Percentiles rank a stretch among this genome's conserved stretches.
These are phyloP conservation scores for Aureobasidium pullulans DNA, from an alignment of 2,329 filamentous ascomycete genomes.

Conservation along the genomic window DNA sequence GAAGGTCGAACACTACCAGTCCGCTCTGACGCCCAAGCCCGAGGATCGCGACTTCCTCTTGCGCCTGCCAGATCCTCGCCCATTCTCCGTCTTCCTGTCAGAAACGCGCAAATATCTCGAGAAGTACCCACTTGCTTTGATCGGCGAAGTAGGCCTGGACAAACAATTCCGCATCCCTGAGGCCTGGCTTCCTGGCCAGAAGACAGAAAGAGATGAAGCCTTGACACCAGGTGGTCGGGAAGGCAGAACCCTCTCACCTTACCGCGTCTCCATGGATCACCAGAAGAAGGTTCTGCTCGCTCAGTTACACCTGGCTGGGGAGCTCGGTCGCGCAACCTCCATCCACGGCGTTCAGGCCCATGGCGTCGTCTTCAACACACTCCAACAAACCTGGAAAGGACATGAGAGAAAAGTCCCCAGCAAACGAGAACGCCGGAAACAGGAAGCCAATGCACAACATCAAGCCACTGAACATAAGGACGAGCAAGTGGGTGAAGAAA, in stretches of 20 bases:
- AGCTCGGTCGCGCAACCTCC: conserved; percentile 57
- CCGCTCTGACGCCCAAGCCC: conserved; percentile 54
- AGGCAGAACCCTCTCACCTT: conserved; percentile 58
- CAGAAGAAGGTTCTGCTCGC: conserved; percentile 59
- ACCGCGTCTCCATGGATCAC: conserved; percentile 61
- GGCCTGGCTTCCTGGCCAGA: conserved; percentile 40
- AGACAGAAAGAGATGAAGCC: conserved; percentile 36
- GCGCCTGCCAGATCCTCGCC: conserved; percentile 52
- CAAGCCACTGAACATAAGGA: neutral
- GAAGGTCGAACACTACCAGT: conserved; percentile 55
- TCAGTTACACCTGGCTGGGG: conserved; percentile 65
- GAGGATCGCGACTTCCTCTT: conserved; percentile 43
- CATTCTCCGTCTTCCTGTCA: conserved; percentile 52
- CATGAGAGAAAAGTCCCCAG: conserved; percentile 57
- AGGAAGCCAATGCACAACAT: conserved; percentile 14
- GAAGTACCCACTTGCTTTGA: conserved; percentile 54
- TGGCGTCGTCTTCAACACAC: conserved; percentile 58
- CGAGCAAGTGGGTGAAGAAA: neutral
- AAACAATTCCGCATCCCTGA: conserved; percentile 67
- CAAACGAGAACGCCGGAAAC: conserved; percentile 44
- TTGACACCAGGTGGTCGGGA: conserved; percentile 65
- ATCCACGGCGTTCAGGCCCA: conserved; percentile 72
- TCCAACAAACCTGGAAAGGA: conserved; percentile 62
- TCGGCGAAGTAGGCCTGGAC: conserved; percentile 74
- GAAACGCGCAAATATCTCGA: conserved; percentile 51